phyloP scores from a whole-genome alignment of 495 filamentous ascomycete species.

The Neurospora cerealis region DNA sequence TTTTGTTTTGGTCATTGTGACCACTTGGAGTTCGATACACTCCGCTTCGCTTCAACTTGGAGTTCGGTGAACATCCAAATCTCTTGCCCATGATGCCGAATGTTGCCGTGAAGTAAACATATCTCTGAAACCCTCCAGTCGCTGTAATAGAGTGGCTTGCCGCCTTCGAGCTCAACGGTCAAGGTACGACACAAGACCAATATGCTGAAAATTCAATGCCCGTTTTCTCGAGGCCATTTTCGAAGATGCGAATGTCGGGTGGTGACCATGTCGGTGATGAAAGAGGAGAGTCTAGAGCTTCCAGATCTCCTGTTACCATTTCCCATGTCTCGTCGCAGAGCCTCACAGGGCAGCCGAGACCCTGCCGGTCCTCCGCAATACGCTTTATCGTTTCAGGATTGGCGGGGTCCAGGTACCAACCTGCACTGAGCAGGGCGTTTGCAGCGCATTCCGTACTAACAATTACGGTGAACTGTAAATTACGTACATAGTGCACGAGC shows the following conservation, averaged over 20 bases:
- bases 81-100: neutral
- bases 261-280: neutral
- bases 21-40: neutral
- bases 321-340: slow-evolving; percentile 6
- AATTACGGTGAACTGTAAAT: neutral
- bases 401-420: neutral
- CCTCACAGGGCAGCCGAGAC: slow-evolving; percentile 1
- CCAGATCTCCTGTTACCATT: neutral
- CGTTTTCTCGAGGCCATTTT: neutral
- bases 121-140: neutral
- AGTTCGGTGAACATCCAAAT: neutral
- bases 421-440: neutral
- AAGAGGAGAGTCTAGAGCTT: neutral
- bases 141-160: neutral
- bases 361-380: neutral
- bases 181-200: neutral
- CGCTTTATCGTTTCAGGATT: neutral
- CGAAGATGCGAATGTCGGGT: neutral
- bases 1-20: neutral
- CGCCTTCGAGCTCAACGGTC: neutral
- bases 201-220: neutral
- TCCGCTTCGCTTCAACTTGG: neutral
- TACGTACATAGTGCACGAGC: neutral
- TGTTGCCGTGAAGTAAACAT: neutral
- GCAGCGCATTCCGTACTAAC: neutral